Conservation (phyloP, 2,329 filamentous ascomycete species). For the Fusarium albidum region DNA sequence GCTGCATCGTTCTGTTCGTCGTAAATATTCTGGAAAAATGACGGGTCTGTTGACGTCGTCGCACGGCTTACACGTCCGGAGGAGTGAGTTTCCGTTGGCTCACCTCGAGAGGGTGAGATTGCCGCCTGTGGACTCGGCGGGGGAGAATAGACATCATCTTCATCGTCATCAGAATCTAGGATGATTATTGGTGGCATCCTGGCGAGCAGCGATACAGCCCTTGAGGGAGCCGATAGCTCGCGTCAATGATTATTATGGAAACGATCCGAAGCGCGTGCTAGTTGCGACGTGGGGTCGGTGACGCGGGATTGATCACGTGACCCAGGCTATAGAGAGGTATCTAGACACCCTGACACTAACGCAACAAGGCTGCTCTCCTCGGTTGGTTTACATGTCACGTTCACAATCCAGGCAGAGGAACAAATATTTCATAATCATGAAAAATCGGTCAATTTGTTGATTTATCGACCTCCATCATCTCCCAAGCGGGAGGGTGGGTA, state of each 20-base stretch:
- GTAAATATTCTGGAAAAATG: conserved; percentile 57
- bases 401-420: not conserved
- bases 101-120: conserved; percentile 6
- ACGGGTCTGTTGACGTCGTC: conserved; percentile 56
- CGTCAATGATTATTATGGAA: conserved; percentile 9
- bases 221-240: not conserved
- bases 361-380: no score
- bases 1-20: conserved; percentile 53
- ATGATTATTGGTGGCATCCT: conserved; percentile 43
- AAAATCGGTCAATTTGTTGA: conserved; percentile 43
- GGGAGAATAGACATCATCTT: conserved; percentile 39
- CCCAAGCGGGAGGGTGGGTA: conserved; percentile 46
- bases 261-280: conserved; percentile 18
- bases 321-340: no score
- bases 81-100: conserved; percentile 24
- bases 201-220: conserved; percentile 1
- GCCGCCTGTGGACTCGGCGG: conserved; percentile 17
- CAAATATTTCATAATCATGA: conserved; percentile 35
- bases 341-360: no score
- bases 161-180: conserved; percentile 53
- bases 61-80: conserved; percentile 40
- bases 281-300: conserved; percentile 15
- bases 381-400: not conserved
- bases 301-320: conserved; percentile 34
- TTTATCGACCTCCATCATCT: conserved; percentile 40